Evolutionary conservation across 2,329 filamentous ascomycete species (phyloP), one percentile per base, ranked within the genome.

Genomic region (Sporothrix curviconia): DNA sequence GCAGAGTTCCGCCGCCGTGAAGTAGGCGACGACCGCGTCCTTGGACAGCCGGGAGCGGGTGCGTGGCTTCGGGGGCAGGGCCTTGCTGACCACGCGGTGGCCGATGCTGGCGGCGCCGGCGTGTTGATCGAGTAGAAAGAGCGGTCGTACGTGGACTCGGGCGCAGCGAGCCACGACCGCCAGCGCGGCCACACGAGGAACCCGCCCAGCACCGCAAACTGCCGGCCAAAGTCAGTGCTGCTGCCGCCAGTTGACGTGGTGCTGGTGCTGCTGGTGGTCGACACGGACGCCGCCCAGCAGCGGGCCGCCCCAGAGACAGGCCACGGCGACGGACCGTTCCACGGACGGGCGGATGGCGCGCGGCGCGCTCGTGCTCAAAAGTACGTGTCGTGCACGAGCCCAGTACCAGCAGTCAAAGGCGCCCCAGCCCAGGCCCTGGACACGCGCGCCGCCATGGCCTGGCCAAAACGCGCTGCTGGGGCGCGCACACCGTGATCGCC

Each of bases 361-460:
- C 50, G 17, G 71, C 69, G 49, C 78, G 74, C 65, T 84, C 75
- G 61, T 84, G 80, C 61, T 81, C 78, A 64, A 80, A 83, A n/a
- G 65, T 76, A 84, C 1, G 78, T 78, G 62, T 84, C 81, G 47
- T 80, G 74, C 50, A 84, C 78, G 2, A 77, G 1, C 73, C 74
- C 32, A 78, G 67, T 30, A 81, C 70, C 39, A 84, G 67, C 5
- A 74, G 62, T 84, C 81, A 59, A 83, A 81, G 11, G 77, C 75
- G 6, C 81, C 81, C 78, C 81, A 82, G n/a, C 77, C 81, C 0
- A 84, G 56, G 1, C 80, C 80, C 64, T 83, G 79, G 34, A 84
- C 72, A 81, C 64, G 9, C 81, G 73, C 2, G 79, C 76, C 0
- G 72, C 74, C 74, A 83, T 76, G 63, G 76, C 77, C 56, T 77